A percentile compares a stretch with the other conserved stretches of the same genome.
Conservation (phyloP, 768 basidiomycete genomes). For the Galerina sulciceps region DNA sequence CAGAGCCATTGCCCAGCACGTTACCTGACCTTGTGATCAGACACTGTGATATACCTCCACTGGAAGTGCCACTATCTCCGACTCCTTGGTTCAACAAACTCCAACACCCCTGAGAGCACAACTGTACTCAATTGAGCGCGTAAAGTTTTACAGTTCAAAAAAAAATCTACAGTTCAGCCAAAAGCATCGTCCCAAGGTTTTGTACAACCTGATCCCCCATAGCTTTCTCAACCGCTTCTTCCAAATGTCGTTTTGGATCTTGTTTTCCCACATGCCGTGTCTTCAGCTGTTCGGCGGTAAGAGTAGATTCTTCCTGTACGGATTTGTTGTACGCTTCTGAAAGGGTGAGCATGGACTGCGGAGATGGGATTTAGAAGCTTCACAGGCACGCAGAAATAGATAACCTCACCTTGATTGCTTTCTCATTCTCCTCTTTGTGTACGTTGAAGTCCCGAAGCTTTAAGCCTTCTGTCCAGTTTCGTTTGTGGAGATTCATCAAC, state of each 20-base stretch:
- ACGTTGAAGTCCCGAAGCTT: conserved; percentile 88
- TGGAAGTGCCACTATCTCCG: conserved; percentile 17
- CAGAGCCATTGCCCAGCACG: conserved; percentile 21
- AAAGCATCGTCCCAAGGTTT: conserved; percentile 91
- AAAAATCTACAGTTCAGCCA: conserved; percentile 78
- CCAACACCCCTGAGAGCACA: background rate
- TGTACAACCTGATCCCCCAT: conserved; percentile 98
- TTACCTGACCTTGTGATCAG: conserved; percentile 39
- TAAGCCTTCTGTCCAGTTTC: conserved; percentile 98
- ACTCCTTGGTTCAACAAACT: conserved; percentile 1
- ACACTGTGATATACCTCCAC: conserved; percentile 6
- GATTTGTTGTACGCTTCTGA: conserved; percentile 97
- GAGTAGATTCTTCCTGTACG: conserved; percentile 96
- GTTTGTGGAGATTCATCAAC: conserved; percentile 98
- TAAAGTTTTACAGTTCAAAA: conserved; percentile 22
- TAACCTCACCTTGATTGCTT: conserved; percentile 84
- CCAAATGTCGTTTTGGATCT: conserved; percentile 97
- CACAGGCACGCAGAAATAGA: conserved; percentile 3
- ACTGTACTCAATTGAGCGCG: conserved; percentile 2
- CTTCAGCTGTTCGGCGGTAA: conserved; percentile 91
- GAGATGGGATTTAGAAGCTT: conserved; percentile 20
- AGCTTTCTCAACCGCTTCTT: conserved; percentile 96
- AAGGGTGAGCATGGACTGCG: conserved; percentile 88
- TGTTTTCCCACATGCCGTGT: conserved; percentile 98
- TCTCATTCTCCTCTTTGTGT: conserved; percentile 90